Conservation (phyloP, 331 rosid species). For the Saraca asoca region DNA sequence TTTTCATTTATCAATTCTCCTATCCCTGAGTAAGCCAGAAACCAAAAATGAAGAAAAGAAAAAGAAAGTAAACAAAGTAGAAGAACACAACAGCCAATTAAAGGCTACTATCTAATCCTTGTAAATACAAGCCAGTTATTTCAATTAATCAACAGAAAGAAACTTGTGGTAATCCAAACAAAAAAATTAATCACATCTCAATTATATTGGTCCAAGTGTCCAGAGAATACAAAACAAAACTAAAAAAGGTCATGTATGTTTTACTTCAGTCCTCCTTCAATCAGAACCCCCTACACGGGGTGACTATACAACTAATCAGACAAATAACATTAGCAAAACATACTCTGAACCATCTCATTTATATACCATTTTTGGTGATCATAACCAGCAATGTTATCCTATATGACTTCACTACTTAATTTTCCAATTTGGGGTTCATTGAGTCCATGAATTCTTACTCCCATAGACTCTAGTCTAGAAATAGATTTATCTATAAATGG, state of each 20-base stretch:
- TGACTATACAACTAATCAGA: conserved; percentile 19
- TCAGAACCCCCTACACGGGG: background rate
- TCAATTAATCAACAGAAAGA: conserved; percentile 20
- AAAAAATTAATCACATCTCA: conserved; percentile 19
- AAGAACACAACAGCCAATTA: no score
- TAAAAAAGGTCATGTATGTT: background rate
- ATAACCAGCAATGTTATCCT: conserved; percentile 96
- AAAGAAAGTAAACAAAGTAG: no score
- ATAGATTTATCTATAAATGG: conserved; percentile 67
- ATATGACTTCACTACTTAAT: conserved; percentile 55
- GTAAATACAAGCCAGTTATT: background rate
- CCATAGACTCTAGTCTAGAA: conserved; percentile 82
- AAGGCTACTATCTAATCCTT: conserved; percentile 16
- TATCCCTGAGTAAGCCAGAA: no score
- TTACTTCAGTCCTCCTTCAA: conserved; percentile 2
- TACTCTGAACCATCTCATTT: conserved; percentile 6
- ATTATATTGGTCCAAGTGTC: conserved; percentile 8
- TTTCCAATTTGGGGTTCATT: conserved; percentile 44
- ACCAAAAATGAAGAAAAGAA: no score
- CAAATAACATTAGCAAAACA: background rate
- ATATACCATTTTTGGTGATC: conserved; percentile 80
- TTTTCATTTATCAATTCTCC: no score
- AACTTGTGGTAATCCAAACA: background rate
- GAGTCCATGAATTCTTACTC: conserved; percentile 76
- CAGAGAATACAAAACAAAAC: background rate